Percentiles rank a stretch among this genome's conserved stretches.
phyloP scores from a whole-genome alignment of 495 filamentous ascomycete genomes.

The Aspergillus leporis region DNA sequence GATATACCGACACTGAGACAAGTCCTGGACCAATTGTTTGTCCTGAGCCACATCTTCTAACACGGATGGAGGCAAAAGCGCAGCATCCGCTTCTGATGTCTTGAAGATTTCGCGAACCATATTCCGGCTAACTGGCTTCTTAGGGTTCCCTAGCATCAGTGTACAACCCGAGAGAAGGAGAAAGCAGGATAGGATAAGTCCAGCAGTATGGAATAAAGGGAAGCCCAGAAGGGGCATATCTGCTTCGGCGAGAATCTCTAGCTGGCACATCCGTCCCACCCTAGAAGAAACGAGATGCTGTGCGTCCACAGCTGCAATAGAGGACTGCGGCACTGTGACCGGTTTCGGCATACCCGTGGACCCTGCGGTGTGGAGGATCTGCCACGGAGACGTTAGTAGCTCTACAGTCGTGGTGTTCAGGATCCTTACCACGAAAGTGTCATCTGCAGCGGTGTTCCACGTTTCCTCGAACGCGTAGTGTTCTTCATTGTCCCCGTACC shows the following conservation, averaged over 20 bases:
- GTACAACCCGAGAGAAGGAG: conserved; percentile 6
- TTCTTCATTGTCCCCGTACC: neutral
- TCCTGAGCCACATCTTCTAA: conserved; percentile 19
- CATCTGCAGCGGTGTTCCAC: neutral
- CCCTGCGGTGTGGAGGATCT: conserved; percentile 40
- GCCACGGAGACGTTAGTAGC: neutral
- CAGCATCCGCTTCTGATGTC: conserved; percentile 1
- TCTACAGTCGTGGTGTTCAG: neutral
- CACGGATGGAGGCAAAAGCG: conserved; percentile 18
- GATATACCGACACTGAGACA: conserved; percentile 17
- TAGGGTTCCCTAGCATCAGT: conserved; percentile 7
- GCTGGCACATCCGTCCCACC: neutral
- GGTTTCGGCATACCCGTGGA: conserved; percentile 44
- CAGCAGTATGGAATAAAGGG: conserved; percentile 19
- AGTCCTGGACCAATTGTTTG: conserved; percentile 3
- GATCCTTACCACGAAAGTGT: neutral
- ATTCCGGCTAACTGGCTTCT: conserved; percentile 5
- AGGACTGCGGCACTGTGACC: conserved; percentile 18
- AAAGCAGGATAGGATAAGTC: neutral
- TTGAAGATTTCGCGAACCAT: conserved; percentile 5
- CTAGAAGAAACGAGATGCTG: neutral
- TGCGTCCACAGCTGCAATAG: conserved; percentile 6
- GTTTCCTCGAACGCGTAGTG: conserved; percentile 13
- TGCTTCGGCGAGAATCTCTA: neutral
- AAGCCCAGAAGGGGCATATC: conserved; percentile 3